Evolutionary conservation across 371 early-diverging fungal species (phyloP), one percentile per base, ranked within the genome.

Genomic region (Actinomucor elegans): DNA sequence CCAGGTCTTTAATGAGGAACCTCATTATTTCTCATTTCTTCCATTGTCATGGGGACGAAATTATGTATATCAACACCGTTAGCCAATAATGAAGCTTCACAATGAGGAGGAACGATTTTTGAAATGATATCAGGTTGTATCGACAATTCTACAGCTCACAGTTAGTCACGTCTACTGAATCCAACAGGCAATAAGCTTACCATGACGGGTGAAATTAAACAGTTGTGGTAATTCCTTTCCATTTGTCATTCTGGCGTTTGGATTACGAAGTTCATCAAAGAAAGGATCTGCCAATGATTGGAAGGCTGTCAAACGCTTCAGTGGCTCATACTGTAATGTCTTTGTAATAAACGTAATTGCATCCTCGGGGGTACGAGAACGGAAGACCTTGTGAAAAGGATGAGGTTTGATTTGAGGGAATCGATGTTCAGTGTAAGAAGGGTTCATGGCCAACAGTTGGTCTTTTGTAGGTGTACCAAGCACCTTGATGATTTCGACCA

Each of bases 401-500:
- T 56, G 91, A 14, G 97, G 89, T 68, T 93, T 94, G 67, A 98
- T 97, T 70, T 93, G 94, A 55, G 99, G 98, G 75, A 98, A 98
- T 55, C 94, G 93, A 80, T 96, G 97, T 66, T 97, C 98, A 58
- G 93, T 93, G 67, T 97, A 97, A 78, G 92, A 90, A 34, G 92
- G 94, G 71, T 98, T 97, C 96, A 97, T 97, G 36, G 91, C 84
- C 54, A 89, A 81, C 59, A 97, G 91, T 69, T 97, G 97, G 52
- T 97, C 96, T 57, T 92, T 88, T 21, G 94, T 89, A 11, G 99
- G 99, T 11, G 99, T 99, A 26, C 99, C 99, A 20, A 99, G 84
- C 1, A 98, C 93, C 75, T 97, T 97, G 81, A 99, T 99, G 64
- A 99, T 99, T 73, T 99, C 99, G 11, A 99, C 98, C 33, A 99